Evolutionary conservation across 148 eudicot species (phyloP).

Genomic region (Mesembryanthemum crystallinum): DNA sequence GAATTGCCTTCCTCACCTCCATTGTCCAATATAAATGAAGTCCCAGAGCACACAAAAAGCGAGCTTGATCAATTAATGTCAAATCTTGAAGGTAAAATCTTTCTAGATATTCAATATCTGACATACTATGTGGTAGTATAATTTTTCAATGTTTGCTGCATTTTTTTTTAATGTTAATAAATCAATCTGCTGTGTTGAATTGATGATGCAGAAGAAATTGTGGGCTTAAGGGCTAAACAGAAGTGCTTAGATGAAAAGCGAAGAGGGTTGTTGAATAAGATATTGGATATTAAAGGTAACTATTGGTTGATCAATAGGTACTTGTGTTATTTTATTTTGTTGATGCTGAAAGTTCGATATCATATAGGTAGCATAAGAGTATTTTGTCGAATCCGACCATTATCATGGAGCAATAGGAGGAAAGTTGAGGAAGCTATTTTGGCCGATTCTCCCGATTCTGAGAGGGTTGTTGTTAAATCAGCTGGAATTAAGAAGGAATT

Average conservation of each 20-base stretch:
- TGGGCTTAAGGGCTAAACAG: slow-evolving; percentile 42
- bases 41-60: slow-evolving; percentile 38
- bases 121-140: neutral
- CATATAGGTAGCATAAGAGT: slow-evolving; percentile 65
- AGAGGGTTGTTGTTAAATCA: slow-evolving; percentile 54
- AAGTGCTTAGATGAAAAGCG: slow-evolving; percentile 45
- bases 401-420: slow-evolving; percentile 30
- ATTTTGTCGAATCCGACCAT: slow-evolving; percentile 60
- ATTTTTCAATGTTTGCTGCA: neutral
- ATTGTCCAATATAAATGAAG: slow-evolving; percentile 35
- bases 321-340: neutral
- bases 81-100: slow-evolving; percentile 46
- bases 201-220: slow-evolving; percentile 52
- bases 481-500: slow-evolving; percentile 60
- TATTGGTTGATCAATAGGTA: neutral
- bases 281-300: slow-evolving; percentile 64
- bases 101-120: neutral
- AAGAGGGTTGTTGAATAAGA: slow-evolving; percentile 58
- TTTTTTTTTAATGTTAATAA: neutral
- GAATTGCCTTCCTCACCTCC: slow-evolving; percentile 18
- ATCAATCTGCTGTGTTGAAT: slow-evolving; percentile 5
- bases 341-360: slow-evolving; percentile 13
- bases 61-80: slow-evolving; percentile 40
- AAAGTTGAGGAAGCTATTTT: slow-evolving; percentile 39
- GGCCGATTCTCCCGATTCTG: slow-evolving; percentile 42